phyloP scores from a whole-genome alignment of 2,329 filamentous ascomycete species.

The Berkeleyomyces basicola region DNA sequence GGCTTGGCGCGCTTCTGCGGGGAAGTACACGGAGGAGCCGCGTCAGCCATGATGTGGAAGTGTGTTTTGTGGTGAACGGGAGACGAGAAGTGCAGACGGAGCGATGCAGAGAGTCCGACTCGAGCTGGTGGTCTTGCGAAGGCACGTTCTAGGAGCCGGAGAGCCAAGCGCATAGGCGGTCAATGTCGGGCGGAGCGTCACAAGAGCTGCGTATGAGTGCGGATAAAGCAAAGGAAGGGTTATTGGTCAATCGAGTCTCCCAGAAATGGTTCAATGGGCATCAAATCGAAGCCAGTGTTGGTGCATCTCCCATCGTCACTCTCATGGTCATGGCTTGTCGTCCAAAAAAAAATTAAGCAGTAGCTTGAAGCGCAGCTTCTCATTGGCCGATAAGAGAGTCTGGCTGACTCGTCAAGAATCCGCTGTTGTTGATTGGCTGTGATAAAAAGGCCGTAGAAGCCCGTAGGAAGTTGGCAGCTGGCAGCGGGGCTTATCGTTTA shows the following conservation, averaged over 20 bases:
- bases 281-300: too few relatives aligned
- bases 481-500: not conserved
- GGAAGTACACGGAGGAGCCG: not conserved
- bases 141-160: not conserved
- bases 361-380: not conserved
- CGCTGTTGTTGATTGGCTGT: constrained; percentile 6
- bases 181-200: not conserved
- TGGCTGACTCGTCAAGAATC: not conserved
- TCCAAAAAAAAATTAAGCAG: not conserved
- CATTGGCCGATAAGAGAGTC: not conserved
- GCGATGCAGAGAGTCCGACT: not conserved
- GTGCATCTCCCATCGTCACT: too few relatives aligned
- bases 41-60: not conserved
- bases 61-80: not conserved
- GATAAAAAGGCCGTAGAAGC: not conserved
- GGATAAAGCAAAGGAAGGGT: not conserved
- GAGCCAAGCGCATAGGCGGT: constrained; percentile 4
- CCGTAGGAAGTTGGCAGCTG: too few relatives aligned
- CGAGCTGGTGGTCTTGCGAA: not conserved
- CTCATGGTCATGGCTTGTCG: not conserved
- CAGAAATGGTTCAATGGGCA: too few relatives aligned
- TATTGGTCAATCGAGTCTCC: too few relatives aligned
- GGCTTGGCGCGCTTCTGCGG: constrained; percentile 11
- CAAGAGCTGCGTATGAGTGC: not conserved
- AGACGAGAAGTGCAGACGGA: not conserved